Evolutionary conservation across 345 rosid species (phyloP), one percentile per base, ranked within the genome.

Genomic region (Citrus medica): DNA sequence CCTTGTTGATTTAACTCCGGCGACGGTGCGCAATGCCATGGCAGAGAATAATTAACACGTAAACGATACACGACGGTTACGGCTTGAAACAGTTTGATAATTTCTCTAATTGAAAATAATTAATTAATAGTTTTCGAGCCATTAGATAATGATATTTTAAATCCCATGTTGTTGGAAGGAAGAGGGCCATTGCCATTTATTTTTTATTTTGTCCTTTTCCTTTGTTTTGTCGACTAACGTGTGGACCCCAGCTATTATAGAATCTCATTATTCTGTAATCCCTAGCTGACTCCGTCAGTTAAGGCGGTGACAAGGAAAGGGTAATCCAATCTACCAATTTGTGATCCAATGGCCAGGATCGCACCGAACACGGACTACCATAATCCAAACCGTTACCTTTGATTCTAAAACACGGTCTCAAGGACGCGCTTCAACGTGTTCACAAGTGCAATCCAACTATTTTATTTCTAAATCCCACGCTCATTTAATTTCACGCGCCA

Each of bases 301-400:
- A 76, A 67, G 85, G 84, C 84, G 88, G 82, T 85, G 87, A 75
- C 63, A n/a, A 14, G 33, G 78, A 42, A 51, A 24, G 7, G 30
- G 66, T n/a, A 74, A 8, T 22, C 66, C 32, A 48, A 19, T 67
- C 13, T 10, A 21, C 48, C 9, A 7, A 27, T 3, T 22, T 5
- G 0, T 30, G 4, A 80, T 80, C 81, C 66, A 74, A 83, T 80
- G 88, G 69, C 6, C 67, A 7, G 13, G 7, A n/a, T 66, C 55
- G 80, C 83, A 81, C 83, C 86, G 83, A 69, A 27, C 74, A 48
- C 2, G 3, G 51, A 22, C 37, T 32, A 19, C 21, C 13, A 2
- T 28, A 7, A 79, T 85, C 81, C 46, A 35, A 16, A 1, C 83
- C 88, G 76, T 76, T n/a, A 3, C 9, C 28, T 76, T 28, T 1